Percentiles rank a stretch among this genome's conserved stretches.
phyloP scores from a whole-genome alignment of 1,284 basidiomycete genomes.

The Cronartium quercuum region DNA sequence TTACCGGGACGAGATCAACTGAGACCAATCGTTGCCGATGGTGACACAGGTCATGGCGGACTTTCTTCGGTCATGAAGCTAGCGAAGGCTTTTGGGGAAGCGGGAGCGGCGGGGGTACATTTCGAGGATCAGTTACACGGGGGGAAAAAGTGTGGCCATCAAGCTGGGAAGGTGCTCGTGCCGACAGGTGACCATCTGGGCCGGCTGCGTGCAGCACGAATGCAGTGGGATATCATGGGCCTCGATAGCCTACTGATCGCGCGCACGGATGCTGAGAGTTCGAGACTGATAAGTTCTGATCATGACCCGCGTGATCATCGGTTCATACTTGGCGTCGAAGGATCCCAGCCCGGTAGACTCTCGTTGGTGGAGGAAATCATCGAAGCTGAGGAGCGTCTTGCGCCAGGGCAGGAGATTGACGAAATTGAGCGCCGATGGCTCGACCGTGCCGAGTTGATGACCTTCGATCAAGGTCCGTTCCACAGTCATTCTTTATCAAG shows the following conservation, averaged over 20 bases:
- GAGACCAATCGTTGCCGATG: constrained; percentile 49
- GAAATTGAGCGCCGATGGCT: constrained; percentile 72
- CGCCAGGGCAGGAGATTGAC: constrained; percentile 65
- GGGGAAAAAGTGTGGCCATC: constrained; percentile 90
- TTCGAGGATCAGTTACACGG: constrained; percentile 88
- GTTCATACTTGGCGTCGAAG: constrained; percentile 61
- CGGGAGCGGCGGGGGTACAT: constrained; percentile 80
- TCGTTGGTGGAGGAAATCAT: constrained; percentile 50
- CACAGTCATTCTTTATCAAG: neutral
- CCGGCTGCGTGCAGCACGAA: constrained; percentile 72
- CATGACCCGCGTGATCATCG: constrained; percentile 66
- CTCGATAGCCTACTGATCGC: constrained; percentile 82
- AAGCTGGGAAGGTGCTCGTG: constrained; percentile 87
- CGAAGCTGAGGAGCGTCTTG: constrained; percentile 64
- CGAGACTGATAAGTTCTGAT: constrained; percentile 75
- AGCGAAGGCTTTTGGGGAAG: constrained; percentile 84
- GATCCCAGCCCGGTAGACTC: constrained; percentile 58
- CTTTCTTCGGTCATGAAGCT: constrained; percentile 94
- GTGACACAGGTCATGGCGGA: constrained; percentile 68
- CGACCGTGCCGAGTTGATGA: constrained; percentile 59
- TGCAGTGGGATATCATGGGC: constrained; percentile 80
- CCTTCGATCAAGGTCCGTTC: constrained; percentile 25
- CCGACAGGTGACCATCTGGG: constrained; percentile 78
- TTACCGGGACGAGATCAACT: constrained; percentile 48
- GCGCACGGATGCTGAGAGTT: constrained; percentile 83